Base-by-base conservation (phyloP, 768 basidiomycete genomes). In the Grammothele lineata region DNA sequence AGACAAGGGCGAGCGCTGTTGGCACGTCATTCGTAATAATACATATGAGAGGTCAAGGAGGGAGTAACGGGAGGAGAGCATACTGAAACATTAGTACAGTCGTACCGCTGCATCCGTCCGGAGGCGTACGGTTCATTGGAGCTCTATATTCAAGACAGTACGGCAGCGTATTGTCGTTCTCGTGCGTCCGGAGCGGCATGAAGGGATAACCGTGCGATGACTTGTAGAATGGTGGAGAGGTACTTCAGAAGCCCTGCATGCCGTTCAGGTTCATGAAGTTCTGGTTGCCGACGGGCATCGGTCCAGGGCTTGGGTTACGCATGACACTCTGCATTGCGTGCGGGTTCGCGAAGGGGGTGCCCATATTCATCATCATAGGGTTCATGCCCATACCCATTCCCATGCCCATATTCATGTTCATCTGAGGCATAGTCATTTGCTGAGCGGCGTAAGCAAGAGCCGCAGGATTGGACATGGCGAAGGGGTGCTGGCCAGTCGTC, bases 311-410 rank as follows among this genome's bases (percentile, higher is more conserved):
- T 11, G 85, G 78, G 64, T 91, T 85, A 49, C 88, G 78, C 86
- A 91, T 83, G 46, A 90, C 85, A 54, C 85, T 88, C 59, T 88
- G 87, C 81, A 90, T 87, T n/a, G 85, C 78, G 52, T 85, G 84
- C 32, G 77, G 73, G 54, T 81, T 75, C 21, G 72, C 74, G 57
- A 76, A 81, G 43, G 78, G 6, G 74, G 69, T 56, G 19, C 63
- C 69, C 69, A 73, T 73, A 61, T 69, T 67, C 74, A 71, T 74
- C 72, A 83, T 72, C 75, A 83, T 75, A 10, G 81, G 81, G 24
- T 71, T 72, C 72, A 80, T 75, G 21, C 72, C 70, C 70, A 80
- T 74, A n/a, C 63, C 66, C 65, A 69, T 71, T 54, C 68, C 53
- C 59, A 61, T 68, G 39, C 69, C 69, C 69, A 75, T 78, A 54